A percentile compares a stretch with the other conserved stretches of the same genome.
phyloP scores from a whole-genome alignment of 345 rosid genomes.

The Geranium rotundifolium region DNA sequence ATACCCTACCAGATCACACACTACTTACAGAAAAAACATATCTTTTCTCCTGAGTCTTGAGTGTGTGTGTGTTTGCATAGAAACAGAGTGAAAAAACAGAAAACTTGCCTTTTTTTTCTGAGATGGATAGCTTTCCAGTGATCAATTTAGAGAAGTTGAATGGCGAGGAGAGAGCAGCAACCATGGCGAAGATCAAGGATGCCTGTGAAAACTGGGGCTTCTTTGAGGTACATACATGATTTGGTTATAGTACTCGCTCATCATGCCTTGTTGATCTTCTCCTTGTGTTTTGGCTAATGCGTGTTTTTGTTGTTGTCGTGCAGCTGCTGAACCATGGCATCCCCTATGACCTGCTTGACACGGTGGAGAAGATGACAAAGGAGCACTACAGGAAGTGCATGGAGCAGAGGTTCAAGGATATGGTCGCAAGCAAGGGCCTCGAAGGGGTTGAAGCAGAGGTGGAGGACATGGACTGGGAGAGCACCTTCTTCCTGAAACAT shows the following conservation, averaged over 20 bases:
- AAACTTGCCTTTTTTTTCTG: too few relatives aligned
- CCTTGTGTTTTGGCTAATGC: background rate
- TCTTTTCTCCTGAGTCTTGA: background rate
- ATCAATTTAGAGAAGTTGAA: slow-evolving; percentile 54
- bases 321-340: slow-evolving; percentile 81
- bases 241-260: background rate
- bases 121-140: slow-evolving; percentile 61
- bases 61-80: background rate
- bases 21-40: background rate
- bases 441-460: slow-evolving; percentile 53
- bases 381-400: slow-evolving; percentile 72
- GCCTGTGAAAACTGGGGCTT: slow-evolving; percentile 99
- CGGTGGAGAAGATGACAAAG: slow-evolving; percentile 59
- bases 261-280: background rate
- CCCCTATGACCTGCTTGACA: slow-evolving; percentile 53
- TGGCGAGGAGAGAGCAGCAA: slow-evolving; percentile 49
- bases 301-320: background rate
- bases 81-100: background rate
- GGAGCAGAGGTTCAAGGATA: slow-evolving; percentile 78
- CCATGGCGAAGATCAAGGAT: slow-evolving; percentile 68
- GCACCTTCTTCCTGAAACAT: slow-evolving; percentile 65
- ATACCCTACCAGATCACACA: background rate
- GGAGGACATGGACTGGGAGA: slow-evolving; percentile 84
- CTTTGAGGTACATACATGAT: slow-evolving; percentile 52
- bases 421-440: slow-evolving; percentile 51